Percentiles rank a stretch among this genome's conserved stretches.
Conservation (phyloP, 1,139 yeast species). For the Kodamaea suecica region DNA sequence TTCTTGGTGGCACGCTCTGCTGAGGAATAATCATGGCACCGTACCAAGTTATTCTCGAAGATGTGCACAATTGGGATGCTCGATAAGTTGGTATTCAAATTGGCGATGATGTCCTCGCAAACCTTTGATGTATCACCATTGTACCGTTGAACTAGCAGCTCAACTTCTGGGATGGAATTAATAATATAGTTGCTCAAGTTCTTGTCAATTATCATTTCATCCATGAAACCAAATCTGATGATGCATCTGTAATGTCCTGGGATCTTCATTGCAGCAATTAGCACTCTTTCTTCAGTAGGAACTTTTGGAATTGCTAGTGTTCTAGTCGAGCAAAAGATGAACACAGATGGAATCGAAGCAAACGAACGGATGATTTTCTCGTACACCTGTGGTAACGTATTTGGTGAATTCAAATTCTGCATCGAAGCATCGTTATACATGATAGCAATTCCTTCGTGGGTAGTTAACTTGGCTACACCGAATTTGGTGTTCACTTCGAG, state of each 20-base stretch:
- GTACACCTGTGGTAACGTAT: slow-evolving; percentile 43
- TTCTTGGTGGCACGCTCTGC: slow-evolving; percentile 19
- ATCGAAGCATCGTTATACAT: slow-evolving; percentile 35
- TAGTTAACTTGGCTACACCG: slow-evolving; percentile 21
- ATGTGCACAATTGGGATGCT: slow-evolving; percentile 31
- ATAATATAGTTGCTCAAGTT: slow-evolving; percentile 27
- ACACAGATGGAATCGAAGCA: slow-evolving; percentile 39
- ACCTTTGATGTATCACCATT: slow-evolving; percentile 5
- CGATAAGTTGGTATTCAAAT: slow-evolving; percentile 3
- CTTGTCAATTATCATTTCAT: slow-evolving; percentile 30
- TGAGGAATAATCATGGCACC: slow-evolving; percentile 20
- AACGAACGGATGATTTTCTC: slow-evolving; percentile 34
- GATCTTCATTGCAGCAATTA: slow-evolving; percentile 37
- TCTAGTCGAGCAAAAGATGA: slow-evolving; percentile 41
- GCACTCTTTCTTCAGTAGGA: slow-evolving; percentile 34
- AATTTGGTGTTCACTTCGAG: slow-evolving; percentile 19
- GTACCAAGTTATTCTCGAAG: slow-evolving; percentile 35
- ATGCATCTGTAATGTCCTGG: slow-evolving; percentile 47
- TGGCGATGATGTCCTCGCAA: neutral
- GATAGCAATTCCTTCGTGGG: slow-evolving; percentile 39
- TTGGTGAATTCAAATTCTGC: slow-evolving; percentile 33
- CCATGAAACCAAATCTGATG: slow-evolving; percentile 47
- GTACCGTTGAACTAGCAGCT: slow-evolving; percentile 11
- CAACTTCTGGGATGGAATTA: slow-evolving; percentile 21
- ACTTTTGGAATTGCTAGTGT: slow-evolving; percentile 42